Percentiles rank a stretch among this genome's conserved stretches.
Evolutionary conservation across 495 filamentous ascomycete genomes (phyloP).

Genomic region (Glonium stellatum): DNA sequence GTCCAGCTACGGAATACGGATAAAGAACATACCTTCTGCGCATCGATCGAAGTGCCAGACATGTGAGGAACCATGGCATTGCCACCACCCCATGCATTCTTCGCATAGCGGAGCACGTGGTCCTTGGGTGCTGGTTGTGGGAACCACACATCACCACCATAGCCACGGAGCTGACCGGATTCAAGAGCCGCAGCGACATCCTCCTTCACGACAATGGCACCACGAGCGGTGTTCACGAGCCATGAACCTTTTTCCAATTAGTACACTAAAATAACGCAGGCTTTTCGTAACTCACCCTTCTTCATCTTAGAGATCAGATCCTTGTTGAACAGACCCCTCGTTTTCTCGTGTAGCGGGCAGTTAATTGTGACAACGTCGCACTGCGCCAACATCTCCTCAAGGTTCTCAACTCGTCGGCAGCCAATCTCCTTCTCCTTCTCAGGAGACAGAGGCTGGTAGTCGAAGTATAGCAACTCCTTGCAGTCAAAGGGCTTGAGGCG

Average conservation of each 20-base stretch:
- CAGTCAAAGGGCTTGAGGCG: constrained; percentile 95
- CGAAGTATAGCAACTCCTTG: constrained; percentile 99
- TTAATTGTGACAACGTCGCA: constrained; percentile 99
- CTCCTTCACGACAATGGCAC: constrained; percentile 98
- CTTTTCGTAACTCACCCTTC: constrained; percentile 52
- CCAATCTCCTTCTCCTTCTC: constrained; percentile 96
- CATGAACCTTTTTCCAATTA: constrained; percentile 58
- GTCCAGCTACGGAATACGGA: neutral
- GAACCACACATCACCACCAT: constrained; percentile 94
- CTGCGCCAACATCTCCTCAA: constrained; percentile 93
- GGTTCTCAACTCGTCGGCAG: constrained; percentile 73
- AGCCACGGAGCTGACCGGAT: constrained; percentile 88
- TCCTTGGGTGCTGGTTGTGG: constrained; percentile 92
- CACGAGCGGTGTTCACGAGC: constrained; percentile 97
- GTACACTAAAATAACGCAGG: neutral
- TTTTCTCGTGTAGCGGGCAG: constrained; percentile 98
- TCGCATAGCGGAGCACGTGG: constrained; percentile 85
- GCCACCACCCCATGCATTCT: constrained; percentile 91
- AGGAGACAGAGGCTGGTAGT: constrained; percentile 87
- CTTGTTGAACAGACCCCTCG: constrained; percentile 95
- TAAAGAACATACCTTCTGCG: constrained; percentile 57
- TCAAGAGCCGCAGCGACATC: constrained; percentile 93
- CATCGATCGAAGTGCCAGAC: constrained; percentile 94
- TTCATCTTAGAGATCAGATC: constrained; percentile 99
- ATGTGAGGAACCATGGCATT: constrained; percentile 99